These are phyloP conservation scores for Gastrolobium bilobum DNA, from an alignment of 306 rosid species.

Conservation along the genomic window DNA sequence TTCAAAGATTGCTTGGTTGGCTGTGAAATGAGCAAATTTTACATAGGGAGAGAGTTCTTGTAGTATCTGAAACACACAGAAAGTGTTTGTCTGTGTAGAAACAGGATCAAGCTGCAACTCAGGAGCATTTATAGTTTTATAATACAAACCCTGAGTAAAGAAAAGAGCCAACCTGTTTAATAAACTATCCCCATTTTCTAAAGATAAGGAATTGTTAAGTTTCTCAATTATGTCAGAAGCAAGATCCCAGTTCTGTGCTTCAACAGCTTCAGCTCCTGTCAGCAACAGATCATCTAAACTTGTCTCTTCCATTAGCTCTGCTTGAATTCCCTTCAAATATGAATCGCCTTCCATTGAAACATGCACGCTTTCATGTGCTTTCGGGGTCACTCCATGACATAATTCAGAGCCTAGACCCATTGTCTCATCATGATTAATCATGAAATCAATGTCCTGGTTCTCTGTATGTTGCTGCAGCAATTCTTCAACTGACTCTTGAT, in stretches of 20 bases:
- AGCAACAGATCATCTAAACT: constrained; percentile 70
- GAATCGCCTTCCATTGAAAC: constrained; percentile 36
- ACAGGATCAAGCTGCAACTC: constrained; percentile 43
- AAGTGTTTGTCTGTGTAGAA: constrained; percentile 44
- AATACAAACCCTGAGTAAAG: constrained; percentile 65
- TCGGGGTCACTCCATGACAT: constrained; percentile 2
- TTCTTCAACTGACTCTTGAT: constrained; percentile 46
- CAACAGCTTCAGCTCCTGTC: constrained; percentile 79
- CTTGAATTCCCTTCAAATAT: constrained; percentile 61
- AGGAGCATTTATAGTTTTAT: constrained; percentile 42
- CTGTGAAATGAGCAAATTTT: constrained; percentile 77
- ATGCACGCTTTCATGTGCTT: constrained; percentile 36
- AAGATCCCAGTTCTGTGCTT: constrained; percentile 60
- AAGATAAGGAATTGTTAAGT: constrained; percentile 49
- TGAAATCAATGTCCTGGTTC: constrained; percentile 40
- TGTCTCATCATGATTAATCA: constrained; percentile 30
- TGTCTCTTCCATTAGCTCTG: constrained; percentile 67
- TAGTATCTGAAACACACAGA: constrained; percentile 62
- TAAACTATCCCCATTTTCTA: constrained; percentile 50
- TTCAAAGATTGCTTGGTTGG: constrained; percentile 80
- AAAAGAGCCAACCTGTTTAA: constrained; percentile 64
- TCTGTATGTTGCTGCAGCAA: constrained; percentile 48
- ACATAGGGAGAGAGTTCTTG: constrained; percentile 75
- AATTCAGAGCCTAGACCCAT: constrained; percentile 22
- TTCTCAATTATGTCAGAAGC: constrained; percentile 56